phyloP scores from a whole-genome alignment of 176 grass and related monocot genomes.

The Areca catechu region DNA sequence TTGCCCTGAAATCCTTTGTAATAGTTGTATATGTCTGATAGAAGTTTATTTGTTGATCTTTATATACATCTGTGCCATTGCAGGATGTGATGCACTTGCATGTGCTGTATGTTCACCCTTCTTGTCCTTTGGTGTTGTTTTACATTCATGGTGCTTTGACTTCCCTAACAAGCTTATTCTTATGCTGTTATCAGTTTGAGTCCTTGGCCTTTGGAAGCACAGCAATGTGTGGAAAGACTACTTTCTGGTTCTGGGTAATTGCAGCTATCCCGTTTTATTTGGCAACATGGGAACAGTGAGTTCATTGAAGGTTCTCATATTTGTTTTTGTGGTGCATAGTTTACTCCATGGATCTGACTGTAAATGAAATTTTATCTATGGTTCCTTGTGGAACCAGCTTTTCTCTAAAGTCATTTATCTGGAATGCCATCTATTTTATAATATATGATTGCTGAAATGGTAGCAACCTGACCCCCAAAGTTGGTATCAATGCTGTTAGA shows the following conservation, averaged over 20 bases:
- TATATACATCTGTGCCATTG: background rate
- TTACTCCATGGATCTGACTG: too few relatives aligned
- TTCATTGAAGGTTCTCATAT: conserved; percentile 15
- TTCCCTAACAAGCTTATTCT: too few relatives aligned
- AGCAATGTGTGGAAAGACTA: conserved; percentile 73
- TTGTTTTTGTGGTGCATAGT: conserved; percentile 2
- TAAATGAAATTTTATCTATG: too few relatives aligned
- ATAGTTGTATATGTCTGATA: background rate
- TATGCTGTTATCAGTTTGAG: conserved; percentile 59
- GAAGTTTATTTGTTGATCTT: too few relatives aligned
- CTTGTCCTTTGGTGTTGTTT: conserved; percentile 1
- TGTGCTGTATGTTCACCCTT: conserved; percentile 74
- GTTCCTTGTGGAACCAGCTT: too few relatives aligned
- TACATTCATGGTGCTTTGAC: background rate
- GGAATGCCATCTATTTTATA: too few relatives aligned
- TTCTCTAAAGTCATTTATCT: too few relatives aligned
- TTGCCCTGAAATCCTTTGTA: background rate
- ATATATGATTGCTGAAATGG: too few relatives aligned
- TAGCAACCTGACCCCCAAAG: too few relatives aligned
- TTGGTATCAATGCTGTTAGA: too few relatives aligned
- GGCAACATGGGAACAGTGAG: conserved; percentile 99
- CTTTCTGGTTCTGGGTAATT: conserved; percentile 76
- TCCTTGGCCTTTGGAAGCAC: conserved; percentile 89
- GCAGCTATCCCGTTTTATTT: conserved; percentile 91
- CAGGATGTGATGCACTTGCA: conserved; percentile 98